Evolutionary conservation across 2,329 filamentous ascomycete species (phyloP).

Genomic region (Falciphora oryzae): DNA sequence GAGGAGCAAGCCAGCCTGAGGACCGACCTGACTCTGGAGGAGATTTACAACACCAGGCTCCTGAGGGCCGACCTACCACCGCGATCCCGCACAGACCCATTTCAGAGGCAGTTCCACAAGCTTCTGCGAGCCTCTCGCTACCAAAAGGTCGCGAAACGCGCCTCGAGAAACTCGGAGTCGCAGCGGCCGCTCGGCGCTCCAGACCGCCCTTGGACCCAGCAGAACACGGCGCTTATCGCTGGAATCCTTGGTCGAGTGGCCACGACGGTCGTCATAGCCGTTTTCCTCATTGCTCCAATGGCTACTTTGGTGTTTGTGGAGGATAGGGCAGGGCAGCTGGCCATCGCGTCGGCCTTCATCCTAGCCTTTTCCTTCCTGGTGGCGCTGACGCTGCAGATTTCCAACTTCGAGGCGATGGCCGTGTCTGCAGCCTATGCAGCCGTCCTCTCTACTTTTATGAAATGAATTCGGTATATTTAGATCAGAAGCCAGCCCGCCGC

Average conservation of each 20-base stretch:
- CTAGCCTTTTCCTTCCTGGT: constrained; percentile 16
- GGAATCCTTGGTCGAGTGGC: background rate
- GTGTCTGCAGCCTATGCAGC: constrained; percentile 21
- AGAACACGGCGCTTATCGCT: constrained; percentile 2
- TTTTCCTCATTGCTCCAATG: constrained; percentile 3
- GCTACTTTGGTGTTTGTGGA: background rate
- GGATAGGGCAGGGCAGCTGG: background rate
- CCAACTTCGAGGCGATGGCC: constrained; percentile 21
- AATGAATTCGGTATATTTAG: background rate
- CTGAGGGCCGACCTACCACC: constrained; percentile 25
- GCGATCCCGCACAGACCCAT: constrained; percentile 16
- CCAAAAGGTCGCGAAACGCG: background rate
- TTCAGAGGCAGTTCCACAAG: constrained; percentile 15
- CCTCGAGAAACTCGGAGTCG: background rate
- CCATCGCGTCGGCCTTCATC: constrained; percentile 13
- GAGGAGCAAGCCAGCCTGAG: constrained; percentile 15
- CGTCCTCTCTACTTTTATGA: constrained; percentile 15
- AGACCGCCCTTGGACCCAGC: background rate
- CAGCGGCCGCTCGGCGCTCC: background rate
- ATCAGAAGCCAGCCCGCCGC: too few relatives aligned
- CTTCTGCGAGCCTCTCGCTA: constrained; percentile 14
- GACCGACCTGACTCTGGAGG: constrained; percentile 22
- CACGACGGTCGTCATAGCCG: background rate
- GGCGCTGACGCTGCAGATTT: constrained; percentile 16
- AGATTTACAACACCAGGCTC: constrained; percentile 28